Evolutionary conservation across 495 filamentous ascomycete species (phyloP), one percentile per base, ranked within the genome.

Genomic region (Trypethelium eluteriae): DNA sequence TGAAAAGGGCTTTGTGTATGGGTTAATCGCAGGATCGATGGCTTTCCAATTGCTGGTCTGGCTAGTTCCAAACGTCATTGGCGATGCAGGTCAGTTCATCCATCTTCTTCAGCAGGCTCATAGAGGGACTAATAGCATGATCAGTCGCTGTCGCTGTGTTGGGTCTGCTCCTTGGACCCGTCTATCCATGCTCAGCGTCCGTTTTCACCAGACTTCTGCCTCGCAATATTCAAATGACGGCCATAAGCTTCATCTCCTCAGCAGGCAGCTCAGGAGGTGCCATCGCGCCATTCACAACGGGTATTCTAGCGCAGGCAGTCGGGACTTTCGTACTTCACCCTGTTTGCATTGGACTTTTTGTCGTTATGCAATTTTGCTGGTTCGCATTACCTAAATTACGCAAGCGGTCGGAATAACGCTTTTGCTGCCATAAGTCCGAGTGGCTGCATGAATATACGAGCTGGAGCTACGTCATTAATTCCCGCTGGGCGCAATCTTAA

Each of bases 311-410:
- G 0, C 85, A 89, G 71, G 80, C 81, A 6, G 80, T 81, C 7
- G 90, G 90, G 0, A 89, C 88, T 1, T 89, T 82, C 71, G 87
- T 93, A 16, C 73, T 94, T 71, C 89, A 93, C 80, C 89, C 89
- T 5, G 79, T 85, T 61, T 83, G 81, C 47, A 83, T 88, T 71
- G 82, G 70, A 2, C 69, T 93, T 69, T 92, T 88, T 79, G 84
- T 77, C 2, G 81, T 82, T 41, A 93, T 95, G 91, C 67, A 85
- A 59, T 75, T 79, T 0, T 85, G 83, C 69, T 94, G 89, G 89
- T 82, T 78, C 53, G 70, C 69, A 2, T 69, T 89, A 66, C 88
- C 88, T 1, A 79, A 69, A 50, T 62, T 78, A 12, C 76, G 75
- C 67, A 88, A 86, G 81, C 79, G 81, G 74, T 79, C 72, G 38